These are phyloP conservation scores for Cercospora citrullina DNA, from an alignment of 2,329 filamentous ascomycete genomes.

Conservation along the genomic window DNA sequence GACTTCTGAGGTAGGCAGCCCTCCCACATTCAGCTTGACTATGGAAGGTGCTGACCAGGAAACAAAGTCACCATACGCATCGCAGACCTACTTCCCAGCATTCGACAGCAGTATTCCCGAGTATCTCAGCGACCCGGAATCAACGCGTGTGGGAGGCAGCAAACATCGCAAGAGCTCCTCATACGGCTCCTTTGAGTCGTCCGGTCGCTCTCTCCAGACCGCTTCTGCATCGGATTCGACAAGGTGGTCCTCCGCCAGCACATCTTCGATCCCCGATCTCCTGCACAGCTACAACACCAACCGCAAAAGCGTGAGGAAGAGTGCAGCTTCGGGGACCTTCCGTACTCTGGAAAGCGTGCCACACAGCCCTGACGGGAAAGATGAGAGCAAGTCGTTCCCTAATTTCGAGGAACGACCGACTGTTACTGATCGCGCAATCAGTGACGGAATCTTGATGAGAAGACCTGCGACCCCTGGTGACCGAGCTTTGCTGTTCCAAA, in stretches of 20 bases:
- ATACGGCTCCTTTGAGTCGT: conserved; percentile 33
- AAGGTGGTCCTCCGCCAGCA: conserved; percentile 35
- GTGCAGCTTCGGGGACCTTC: conserved; percentile 19
- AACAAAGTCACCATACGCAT: conserved; percentile 17
- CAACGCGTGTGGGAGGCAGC: conserved; percentile 22
- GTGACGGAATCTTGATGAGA: conserved; percentile 24
- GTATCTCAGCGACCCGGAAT: conserved; percentile 34
- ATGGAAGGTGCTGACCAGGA: conserved; percentile 12
- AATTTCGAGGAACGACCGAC: not conserved
- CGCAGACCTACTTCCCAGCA: conserved; percentile 23
- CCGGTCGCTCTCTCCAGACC: conserved; percentile 21
- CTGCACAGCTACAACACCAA: conserved; percentile 31
- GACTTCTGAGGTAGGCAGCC: conserved; percentile 18
- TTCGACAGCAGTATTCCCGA: conserved; percentile 27
- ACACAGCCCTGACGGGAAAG: conserved; percentile 25
- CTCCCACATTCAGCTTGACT: conserved; percentile 24
- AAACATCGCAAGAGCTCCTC: conserved; percentile 34
- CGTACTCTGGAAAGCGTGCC: conserved; percentile 31
- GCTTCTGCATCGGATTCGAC: conserved; percentile 22
- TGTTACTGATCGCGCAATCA: conserved; percentile 13
- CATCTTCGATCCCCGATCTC: conserved; percentile 34
- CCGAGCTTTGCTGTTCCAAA: conserved; percentile 30
- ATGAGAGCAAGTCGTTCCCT: conserved; percentile 4
- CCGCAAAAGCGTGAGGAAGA: conserved; percentile 17
- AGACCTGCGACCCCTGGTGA: conserved; percentile 30